These are phyloP conservation scores for Dactylellina parvicollis DNA, from an alignment of 2,329 filamentous ascomycete species.

Conservation along the genomic window DNA sequence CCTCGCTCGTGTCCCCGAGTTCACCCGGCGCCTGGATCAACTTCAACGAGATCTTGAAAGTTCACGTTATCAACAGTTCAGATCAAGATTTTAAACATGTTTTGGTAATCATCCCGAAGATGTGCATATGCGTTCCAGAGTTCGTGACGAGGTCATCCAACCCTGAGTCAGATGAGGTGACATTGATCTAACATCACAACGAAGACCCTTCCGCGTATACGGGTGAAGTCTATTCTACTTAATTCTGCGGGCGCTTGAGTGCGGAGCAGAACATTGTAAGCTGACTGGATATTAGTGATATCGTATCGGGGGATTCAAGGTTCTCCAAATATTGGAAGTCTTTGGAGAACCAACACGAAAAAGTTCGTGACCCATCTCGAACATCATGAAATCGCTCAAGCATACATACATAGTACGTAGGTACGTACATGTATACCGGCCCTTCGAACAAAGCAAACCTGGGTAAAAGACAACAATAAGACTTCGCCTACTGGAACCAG, in stretches of 20 bases:
- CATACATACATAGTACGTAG: too few relatives aligned
- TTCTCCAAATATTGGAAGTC: neutral
- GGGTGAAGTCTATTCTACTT: too few relatives aligned
- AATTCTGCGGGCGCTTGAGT: too few relatives aligned
- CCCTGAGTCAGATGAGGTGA: neutral
- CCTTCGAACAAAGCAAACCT: slow-evolving; percentile 22
- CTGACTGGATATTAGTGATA: too few relatives aligned
- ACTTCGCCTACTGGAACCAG: slow-evolving; percentile 40
- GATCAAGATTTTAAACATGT: slow-evolving; percentile 18
- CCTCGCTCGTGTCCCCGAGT: slow-evolving; percentile 14
- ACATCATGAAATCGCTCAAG: slow-evolving; percentile 11
- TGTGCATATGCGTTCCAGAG: neutral
- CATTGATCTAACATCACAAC: neutral
- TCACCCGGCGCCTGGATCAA: slow-evolving; percentile 19
- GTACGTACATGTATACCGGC: neutral
- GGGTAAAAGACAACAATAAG: slow-evolving; percentile 1
- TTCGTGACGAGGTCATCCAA: slow-evolving; percentile 20
- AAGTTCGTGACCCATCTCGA: neutral
- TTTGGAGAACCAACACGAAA: neutral
- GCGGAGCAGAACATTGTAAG: too few relatives aligned
- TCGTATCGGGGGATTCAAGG: too few relatives aligned
- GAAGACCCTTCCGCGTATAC: too few relatives aligned
- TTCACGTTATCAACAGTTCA: slow-evolving; percentile 19
- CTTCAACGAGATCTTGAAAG: neutral
- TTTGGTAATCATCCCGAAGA: slow-evolving; percentile 27